These are phyloP conservation scores for Penicillium olsonii DNA, from an alignment of 2,329 filamentous ascomycete species.

Conservation along the genomic window DNA sequence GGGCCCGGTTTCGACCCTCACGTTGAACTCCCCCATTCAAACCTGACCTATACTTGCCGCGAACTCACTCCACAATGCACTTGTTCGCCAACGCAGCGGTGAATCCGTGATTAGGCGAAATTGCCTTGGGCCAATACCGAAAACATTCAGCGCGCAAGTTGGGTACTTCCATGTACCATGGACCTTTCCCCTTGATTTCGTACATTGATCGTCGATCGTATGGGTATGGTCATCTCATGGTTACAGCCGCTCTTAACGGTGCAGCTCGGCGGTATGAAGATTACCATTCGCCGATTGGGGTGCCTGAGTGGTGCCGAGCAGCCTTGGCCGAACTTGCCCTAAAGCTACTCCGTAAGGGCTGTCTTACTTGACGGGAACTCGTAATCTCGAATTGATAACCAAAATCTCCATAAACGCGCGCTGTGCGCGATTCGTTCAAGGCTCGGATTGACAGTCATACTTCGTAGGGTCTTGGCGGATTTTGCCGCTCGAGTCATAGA, in stretches of 20 bases:
- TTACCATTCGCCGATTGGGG: slow-evolving; percentile 3
- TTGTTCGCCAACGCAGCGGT: slow-evolving; percentile 9
- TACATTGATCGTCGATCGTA: background rate
- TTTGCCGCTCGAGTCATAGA: slow-evolving; percentile 10
- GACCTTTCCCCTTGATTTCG: background rate
- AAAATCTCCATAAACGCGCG: slow-evolving; percentile 9
- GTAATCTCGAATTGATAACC: slow-evolving; percentile 2
- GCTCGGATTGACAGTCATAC: background rate
- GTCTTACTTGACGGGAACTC: slow-evolving; percentile 6
- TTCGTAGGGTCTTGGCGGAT: slow-evolving; percentile 1
- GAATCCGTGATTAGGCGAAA: background rate
- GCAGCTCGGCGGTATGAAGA: background rate
- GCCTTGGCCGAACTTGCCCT: slow-evolving; percentile 12
- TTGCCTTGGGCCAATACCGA: background rate
- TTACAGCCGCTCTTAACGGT: background rate
- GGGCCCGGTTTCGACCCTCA: slow-evolving; percentile 1
- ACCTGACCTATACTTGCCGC: slow-evolving; percentile 1
- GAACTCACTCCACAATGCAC: slow-evolving; percentile 3
- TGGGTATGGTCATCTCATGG: slow-evolving; percentile 1
- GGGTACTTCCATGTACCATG: background rate
- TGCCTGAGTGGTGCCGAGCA: slow-evolving; percentile 10
- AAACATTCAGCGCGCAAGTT: background rate
- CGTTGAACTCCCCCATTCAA: slow-evolving; percentile 1
- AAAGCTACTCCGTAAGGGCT: background rate
- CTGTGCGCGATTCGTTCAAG: slow-evolving; percentile 4